Percentiles rank a stretch among this genome's conserved stretches.
phyloP scores from a whole-genome alignment of 352 stramenopile genomes.

The Globisporangium spinosum region DNA sequence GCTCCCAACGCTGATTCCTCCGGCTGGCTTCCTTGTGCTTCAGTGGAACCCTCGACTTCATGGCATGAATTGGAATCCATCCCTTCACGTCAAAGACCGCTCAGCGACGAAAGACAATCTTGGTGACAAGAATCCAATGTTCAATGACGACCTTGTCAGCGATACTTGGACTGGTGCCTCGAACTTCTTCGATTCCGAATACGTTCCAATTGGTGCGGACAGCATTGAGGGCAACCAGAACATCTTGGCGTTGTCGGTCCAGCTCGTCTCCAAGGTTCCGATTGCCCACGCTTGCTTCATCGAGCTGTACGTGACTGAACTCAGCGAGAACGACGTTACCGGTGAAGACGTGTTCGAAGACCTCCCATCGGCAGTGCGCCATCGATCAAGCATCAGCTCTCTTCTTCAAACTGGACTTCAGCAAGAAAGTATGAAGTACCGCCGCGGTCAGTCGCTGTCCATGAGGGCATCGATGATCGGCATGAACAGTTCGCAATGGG shows the following conservation, averaged over 20 bases:
- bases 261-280: conserved; percentile 57
- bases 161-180: conserved; percentile 68
- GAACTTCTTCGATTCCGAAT: conserved; percentile 71
- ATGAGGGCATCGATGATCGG: conserved; percentile 34
- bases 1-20: conserved; percentile 69
- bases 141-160: conserved; percentile 28
- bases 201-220: conserved; percentile 56
- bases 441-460: conserved; percentile 48
- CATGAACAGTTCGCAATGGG: conserved; percentile 41
- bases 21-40: conserved; percentile 73
- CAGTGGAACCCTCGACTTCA: conserved; percentile 82
- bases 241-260: conserved; percentile 70
- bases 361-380: conserved; percentile 35
- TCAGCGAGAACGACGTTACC: conserved; percentile 47
- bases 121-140: conserved; percentile 30
- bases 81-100: conserved; percentile 45
- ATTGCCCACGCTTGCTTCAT: conserved; percentile 72
- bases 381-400: conserved; percentile 66
- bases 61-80: conserved; percentile 65
- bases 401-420: conserved; percentile 71
- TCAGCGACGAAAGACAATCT: conserved; percentile 41
- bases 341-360: conserved; percentile 55
- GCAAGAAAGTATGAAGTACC: conserved; percentile 55
- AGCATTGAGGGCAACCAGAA: conserved; percentile 61
- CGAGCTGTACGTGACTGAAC: conserved; percentile 71